Evolutionary conservation across 139 green algal genomes (phyloP).

Genomic region (Pseudopediastrum boryanum): DNA sequence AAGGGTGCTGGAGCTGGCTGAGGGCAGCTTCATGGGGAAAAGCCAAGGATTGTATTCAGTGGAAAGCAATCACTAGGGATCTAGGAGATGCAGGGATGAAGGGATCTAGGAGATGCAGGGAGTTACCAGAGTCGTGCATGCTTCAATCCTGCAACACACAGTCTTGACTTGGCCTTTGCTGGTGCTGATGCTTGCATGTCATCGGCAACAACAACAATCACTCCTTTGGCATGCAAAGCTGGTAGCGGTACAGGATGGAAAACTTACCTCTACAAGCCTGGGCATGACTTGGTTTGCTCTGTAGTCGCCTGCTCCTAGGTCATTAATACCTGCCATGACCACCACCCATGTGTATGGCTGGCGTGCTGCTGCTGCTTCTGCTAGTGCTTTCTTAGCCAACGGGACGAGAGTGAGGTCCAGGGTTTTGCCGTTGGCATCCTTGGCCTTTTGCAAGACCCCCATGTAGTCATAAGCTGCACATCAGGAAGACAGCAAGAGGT

Average conservation of each 20-base stretch:
- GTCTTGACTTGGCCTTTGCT: not conserved
- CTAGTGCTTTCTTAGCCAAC: not conserved
- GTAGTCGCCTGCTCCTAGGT: conserved; percentile 23
- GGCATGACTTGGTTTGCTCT: conserved; percentile 17
- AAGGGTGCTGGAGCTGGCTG: no score
- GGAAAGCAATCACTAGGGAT: not conserved
- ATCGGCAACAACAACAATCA: not conserved
- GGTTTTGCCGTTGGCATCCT: not conserved
- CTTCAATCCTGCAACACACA: not conserved
- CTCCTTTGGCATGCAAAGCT: not conserved
- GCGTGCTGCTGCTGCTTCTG: not conserved
- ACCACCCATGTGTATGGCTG: conserved; percentile 6
- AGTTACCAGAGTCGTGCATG: not conserved
- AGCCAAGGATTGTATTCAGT: not conserved
- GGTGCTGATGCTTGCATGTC: not conserved
- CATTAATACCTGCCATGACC: conserved; percentile 26
- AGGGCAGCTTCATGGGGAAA: no score
- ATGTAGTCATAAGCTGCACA: conserved; percentile 16
- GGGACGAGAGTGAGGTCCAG: conserved; percentile 15
- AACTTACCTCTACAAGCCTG: not conserved
- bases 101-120: not conserved
- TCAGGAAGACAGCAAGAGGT: not conserved
- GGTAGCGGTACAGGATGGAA: not conserved
- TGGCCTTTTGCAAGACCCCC: conserved; percentile 11
- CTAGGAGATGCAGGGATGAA: not conserved